phyloP scores from a whole-genome alignment of 106 monocot species.

The Chionographis japonica region DNA sequence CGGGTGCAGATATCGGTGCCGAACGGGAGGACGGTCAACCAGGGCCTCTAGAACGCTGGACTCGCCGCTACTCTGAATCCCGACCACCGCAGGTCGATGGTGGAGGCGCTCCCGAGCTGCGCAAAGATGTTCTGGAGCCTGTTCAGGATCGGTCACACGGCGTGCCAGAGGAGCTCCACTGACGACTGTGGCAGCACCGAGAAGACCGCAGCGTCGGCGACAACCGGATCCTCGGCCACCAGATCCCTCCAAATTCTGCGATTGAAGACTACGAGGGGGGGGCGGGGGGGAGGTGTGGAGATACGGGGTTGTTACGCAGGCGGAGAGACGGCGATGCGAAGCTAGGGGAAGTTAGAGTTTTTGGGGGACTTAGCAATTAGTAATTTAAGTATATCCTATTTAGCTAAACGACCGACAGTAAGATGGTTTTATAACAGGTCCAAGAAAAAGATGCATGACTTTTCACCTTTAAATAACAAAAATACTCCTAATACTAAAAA shows the following conservation, averaged over 20 bases:
- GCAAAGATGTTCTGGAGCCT: conserved; percentile 90
- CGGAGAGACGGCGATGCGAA: no score
- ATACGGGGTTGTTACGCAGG: no score
- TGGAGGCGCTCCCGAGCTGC: conserved; percentile 61
- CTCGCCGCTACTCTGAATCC: conserved; percentile 98
- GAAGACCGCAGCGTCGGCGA: background rate
- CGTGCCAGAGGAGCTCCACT: conserved; percentile 35
- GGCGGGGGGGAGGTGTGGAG: no score
- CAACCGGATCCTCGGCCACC: conserved; percentile 28
- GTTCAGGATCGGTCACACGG: conserved; percentile 82
- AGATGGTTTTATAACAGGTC: no score
- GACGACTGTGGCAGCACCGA: background rate
- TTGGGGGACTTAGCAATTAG: no score
- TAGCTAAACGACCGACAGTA: no score
- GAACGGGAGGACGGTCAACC: conserved; percentile 79
- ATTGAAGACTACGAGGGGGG: no score
- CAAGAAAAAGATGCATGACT: no score
- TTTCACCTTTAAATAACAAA: no score
- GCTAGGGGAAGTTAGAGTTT: no score
- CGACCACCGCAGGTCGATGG: conserved; percentile 87
- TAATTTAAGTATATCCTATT: no score
- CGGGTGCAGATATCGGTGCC: conserved; percentile 80
- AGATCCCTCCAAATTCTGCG: background rate
- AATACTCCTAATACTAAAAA: no score
- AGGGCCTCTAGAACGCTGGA: conserved; percentile 97